These are phyloP conservation scores for Magnolia changhungtana DNA, from an alignment of 164 flowering plant species.

Conservation along the genomic window DNA sequence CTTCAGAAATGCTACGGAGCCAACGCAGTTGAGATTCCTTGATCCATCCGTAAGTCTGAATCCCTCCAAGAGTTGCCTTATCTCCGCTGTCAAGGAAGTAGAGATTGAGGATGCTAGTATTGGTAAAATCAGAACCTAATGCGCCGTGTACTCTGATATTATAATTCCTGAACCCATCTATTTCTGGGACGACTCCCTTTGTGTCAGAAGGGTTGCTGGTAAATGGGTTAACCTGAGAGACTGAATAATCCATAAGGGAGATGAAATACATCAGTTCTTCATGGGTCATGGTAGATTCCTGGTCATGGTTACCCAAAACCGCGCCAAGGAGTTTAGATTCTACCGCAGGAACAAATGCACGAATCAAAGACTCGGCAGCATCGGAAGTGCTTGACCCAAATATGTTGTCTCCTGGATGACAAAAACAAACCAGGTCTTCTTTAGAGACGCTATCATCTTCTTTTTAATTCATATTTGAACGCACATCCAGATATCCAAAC, in stretches of 20 bases:
- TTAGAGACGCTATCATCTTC: not conserved
- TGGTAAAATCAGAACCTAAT: slow-evolving; percentile 57
- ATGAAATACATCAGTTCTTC: slow-evolving; percentile 75
- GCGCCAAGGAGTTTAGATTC: slow-evolving; percentile 87
- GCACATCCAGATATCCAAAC: not conserved
- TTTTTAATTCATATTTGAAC: not conserved
- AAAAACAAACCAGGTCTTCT: not conserved
- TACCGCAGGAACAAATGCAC: slow-evolving; percentile 65
- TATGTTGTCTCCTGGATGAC: slow-evolving; percentile 73
- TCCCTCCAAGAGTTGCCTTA: slow-evolving; percentile 51
- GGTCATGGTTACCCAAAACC: slow-evolving; percentile 89
- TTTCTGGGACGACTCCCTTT: slow-evolving; percentile 16
- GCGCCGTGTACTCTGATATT: slow-evolving; percentile 62
- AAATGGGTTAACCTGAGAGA: slow-evolving; percentile 62
- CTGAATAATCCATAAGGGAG: slow-evolving; percentile 79
- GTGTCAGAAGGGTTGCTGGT: slow-evolving; percentile 13
- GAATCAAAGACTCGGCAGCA: slow-evolving; percentile 81
- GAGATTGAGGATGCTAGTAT: slow-evolving; percentile 65
- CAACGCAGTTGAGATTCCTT: slow-evolving; percentile 83
- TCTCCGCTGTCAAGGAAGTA: slow-evolving; percentile 92
- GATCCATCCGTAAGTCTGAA: slow-evolving; percentile 82
- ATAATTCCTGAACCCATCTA: slow-evolving; percentile 93
- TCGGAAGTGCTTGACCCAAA: slow-evolving; percentile 74
- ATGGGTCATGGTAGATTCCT: slow-evolving; percentile 87
- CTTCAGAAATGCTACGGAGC: slow-evolving; percentile 49